phyloP scores from a whole-genome alignment of 805 yeast genomes.

The Starmerella cellae region DNA sequence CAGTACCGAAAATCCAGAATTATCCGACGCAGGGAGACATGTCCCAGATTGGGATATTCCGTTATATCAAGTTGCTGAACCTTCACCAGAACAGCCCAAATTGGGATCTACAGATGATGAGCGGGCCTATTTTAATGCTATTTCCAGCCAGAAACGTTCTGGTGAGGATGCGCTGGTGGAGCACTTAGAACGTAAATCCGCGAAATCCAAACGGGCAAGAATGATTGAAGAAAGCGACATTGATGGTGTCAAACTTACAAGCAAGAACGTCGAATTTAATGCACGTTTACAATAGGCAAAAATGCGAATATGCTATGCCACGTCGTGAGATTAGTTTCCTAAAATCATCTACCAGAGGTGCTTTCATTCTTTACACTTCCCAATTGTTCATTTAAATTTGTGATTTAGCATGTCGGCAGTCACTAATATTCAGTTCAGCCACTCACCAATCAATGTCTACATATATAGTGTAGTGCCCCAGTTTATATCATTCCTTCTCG shows the following conservation, averaged over 20 bases:
- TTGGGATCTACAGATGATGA: slow-evolving; percentile 1
- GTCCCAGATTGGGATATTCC: slow-evolving; percentile 3
- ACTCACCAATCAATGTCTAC: too few species aligned
- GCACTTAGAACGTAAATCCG: slow-evolving; percentile 2
- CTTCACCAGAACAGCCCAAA: background rate
- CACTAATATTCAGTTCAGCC: too few species aligned
- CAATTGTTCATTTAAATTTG: too few species aligned
- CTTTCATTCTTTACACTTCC: too few species aligned
- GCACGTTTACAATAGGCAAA: background rate
- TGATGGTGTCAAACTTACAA: slow-evolving; percentile 2
- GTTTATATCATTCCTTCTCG: too few species aligned
- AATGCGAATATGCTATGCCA: too few species aligned
- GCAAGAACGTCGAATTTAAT: slow-evolving; percentile 1
- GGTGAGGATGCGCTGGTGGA: slow-evolving; percentile 13
- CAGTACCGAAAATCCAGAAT: background rate
- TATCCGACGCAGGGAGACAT: background rate
- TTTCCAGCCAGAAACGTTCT: slow-evolving; percentile 1
- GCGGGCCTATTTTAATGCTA: slow-evolving; percentile 7
- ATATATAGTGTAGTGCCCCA: too few species aligned
- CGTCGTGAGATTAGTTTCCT: too few species aligned
- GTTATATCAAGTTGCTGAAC: background rate
- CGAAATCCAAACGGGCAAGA: slow-evolving; percentile 2
- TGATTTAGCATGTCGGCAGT: too few species aligned
- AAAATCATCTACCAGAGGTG: too few species aligned
- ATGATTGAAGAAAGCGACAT: background rate